Evolutionary conservation across 257 asterid species (phyloP), one percentile per base, ranked within the genome.

Genomic region (Solanum piurae): DNA sequence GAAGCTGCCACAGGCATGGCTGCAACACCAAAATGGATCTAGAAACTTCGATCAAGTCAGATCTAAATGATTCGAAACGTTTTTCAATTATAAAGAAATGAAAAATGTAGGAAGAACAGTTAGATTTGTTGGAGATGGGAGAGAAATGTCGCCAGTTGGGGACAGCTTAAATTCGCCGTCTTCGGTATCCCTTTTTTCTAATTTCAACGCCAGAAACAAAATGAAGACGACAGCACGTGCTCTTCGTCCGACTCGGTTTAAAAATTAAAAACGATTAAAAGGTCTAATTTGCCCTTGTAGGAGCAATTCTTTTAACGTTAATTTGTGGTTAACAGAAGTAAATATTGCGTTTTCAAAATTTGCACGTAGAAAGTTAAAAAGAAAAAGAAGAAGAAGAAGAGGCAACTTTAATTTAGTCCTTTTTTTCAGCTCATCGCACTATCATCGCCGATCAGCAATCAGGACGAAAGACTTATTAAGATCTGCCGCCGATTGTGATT

Each of bases 1-100:
- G 99, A 97, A 91, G 99, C 99, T 90, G 98, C 98, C 89, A 97
- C 95, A 49, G 99, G 99, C 99, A 97, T 97, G 89, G 89, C 94
- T 93, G 68, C 87, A 37, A 71, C 87, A 75, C 88, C 83, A 66
- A 85, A 89, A 85, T 25, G 83, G 82, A 40, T 58, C 83, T 55
- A 71, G 31, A 12, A 29, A 33, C 62, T 37, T 69, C 71, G 69
- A 69, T 49, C 83, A 60, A 60, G 20, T 73, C 88, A 40, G 88
- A 73, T 86, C 40, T 52, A 86, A 20, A 8, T 74, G 9, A 74
- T 74, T 2, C 16, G 9, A 20, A 73, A 34, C 29, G 80, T 36
- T 37, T 1, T 79, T 12, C 38, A 23, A 40, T 27, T 5, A 4
- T 36, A 21, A 55, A 20, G 86, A 11, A 87, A 64, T 42, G 33